Evolutionary conservation across 2,329 filamentous ascomycete genomes (phyloP).

Genomic region (Trichoderma endophyticum): DNA sequence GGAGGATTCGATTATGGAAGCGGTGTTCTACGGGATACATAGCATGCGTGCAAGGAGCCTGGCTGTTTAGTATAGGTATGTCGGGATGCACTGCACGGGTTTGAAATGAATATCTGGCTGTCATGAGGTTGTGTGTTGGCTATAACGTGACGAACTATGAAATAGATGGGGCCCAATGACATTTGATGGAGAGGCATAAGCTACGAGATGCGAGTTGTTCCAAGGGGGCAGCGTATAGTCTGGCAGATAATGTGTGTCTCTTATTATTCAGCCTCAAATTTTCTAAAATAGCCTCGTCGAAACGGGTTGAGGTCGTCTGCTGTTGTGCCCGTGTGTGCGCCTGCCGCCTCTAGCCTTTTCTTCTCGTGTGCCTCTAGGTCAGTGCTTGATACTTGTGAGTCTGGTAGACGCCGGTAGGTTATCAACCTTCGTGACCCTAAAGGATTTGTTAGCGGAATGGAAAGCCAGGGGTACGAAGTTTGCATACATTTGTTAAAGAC

Average conservation of each 20-base stretch:
- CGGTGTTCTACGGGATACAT: conserved; percentile 17
- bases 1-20: not conserved
- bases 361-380: conserved; percentile 39
- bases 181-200: not conserved
- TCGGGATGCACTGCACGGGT: conserved; percentile 11
- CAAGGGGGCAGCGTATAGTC: not conserved
- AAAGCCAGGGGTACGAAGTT: not conserved
- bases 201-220: not conserved
- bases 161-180: not conserved
- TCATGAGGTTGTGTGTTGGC: not conserved
- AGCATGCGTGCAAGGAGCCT: conserved; percentile 16
- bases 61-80: conserved; percentile 15
- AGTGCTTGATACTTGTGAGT: conserved; percentile 50
- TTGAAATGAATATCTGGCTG: conserved; percentile 7
- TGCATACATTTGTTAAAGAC: conserved; percentile 79
- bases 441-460: conserved; percentile 18
- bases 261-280: conserved; percentile 41
- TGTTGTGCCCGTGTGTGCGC: conserved; percentile 42
- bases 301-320: conserved; percentile 61
- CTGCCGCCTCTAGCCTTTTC: conserved; percentile 26
- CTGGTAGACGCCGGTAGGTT: conserved; percentile 72
- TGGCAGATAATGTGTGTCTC: not conserved
- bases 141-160: conserved; percentile 10
- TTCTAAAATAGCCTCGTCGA: conserved; percentile 56
- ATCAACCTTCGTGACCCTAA: conserved; percentile 83